These are phyloP conservation scores for Ophiocordyceps sinensis DNA, from an alignment of 2,329 filamentous ascomycete genomes.

Conservation along the genomic window DNA sequence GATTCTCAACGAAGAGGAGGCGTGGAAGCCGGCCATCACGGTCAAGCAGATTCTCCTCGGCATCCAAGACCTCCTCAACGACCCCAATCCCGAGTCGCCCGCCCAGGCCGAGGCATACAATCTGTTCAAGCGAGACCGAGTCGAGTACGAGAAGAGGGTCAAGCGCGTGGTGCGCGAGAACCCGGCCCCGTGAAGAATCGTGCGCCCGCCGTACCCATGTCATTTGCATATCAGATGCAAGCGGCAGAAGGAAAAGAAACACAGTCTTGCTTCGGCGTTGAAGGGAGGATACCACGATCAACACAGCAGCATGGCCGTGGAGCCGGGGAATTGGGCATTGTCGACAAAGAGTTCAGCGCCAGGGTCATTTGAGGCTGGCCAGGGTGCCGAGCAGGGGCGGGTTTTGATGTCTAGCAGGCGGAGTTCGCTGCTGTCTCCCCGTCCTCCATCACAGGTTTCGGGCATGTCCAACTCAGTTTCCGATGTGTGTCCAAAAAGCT, in stretches of 20 bases:
- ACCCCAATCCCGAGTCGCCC: conserved; percentile 92
- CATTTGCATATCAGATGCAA: no score
- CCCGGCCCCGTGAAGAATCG: conserved; percentile 46
- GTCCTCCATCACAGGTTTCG: no score
- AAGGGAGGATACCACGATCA: conserved; percentile 14
- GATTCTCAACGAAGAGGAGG: conserved; percentile 95
- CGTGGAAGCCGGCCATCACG: conserved; percentile 96
- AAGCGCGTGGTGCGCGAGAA: conserved; percentile 81
- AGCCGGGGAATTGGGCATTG: not conserved
- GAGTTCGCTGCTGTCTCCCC: no score
- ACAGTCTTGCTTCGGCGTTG: conserved; percentile 15
- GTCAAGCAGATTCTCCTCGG: conserved; percentile 95
- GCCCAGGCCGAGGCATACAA: conserved; percentile 97
- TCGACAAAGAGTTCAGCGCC: not conserved
- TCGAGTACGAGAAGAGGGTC: conserved; percentile 80
- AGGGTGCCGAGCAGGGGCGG: no score
- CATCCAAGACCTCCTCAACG: conserved; percentile 89
- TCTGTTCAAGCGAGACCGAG: conserved; percentile 79
- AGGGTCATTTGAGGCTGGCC: conserved; percentile 1
- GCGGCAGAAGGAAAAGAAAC: not conserved
- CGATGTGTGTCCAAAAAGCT: no score
- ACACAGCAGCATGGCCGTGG: not conserved
- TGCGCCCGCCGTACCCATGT: no score
- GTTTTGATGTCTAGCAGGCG: not conserved
- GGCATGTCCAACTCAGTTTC: no score